Conservation (phyloP, 805 yeast species). For the Candida xyloterini region DNA sequence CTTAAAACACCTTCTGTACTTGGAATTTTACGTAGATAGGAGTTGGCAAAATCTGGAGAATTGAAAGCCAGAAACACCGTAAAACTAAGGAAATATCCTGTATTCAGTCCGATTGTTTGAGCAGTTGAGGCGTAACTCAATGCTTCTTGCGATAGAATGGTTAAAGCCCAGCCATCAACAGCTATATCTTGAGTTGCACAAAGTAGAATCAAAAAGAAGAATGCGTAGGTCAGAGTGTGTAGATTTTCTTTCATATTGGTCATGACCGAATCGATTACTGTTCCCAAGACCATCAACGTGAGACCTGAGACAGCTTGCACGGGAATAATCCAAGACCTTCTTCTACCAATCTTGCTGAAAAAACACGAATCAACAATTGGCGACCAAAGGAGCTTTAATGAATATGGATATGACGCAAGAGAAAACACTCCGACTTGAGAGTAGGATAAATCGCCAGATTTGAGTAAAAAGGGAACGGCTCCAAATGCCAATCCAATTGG, state of each 20-base stretch:
- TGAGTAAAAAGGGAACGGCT: conserved; percentile 83
- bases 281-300: conserved; percentile 65
- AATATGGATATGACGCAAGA: conserved; percentile 92
- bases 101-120: conserved; percentile 90
- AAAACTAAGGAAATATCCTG: conserved; percentile 89
- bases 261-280: conserved; percentile 47
- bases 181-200: conserved; percentile 99
- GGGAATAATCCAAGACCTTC: conserved; percentile 94
- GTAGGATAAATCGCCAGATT: conserved; percentile 70
- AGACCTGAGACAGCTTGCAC: conserved; percentile 79
- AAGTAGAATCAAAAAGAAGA: conserved; percentile 74
- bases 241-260: conserved; percentile 45
- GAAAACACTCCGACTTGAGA: conserved; percentile 90
- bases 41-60: conserved; percentile 90
- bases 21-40: conserved; percentile 66
- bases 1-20: conserved; percentile 62
- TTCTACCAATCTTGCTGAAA: conserved; percentile 63
- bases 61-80: conserved; percentile 89
- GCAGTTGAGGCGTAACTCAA: conserved; percentile 95
- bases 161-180: conserved; percentile 98
- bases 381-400: conserved; percentile 89
- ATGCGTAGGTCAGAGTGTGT: conserved; percentile 58
- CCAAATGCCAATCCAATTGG: conserved; percentile 97
- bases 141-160: conserved; percentile 73
- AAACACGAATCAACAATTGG: conserved; percentile 92